Percentiles rank a stretch among this genome's conserved stretches.
Evolutionary conservation across 1,139 yeast genomes (phyloP).

Genomic region (Kazachstania sp.): DNA sequence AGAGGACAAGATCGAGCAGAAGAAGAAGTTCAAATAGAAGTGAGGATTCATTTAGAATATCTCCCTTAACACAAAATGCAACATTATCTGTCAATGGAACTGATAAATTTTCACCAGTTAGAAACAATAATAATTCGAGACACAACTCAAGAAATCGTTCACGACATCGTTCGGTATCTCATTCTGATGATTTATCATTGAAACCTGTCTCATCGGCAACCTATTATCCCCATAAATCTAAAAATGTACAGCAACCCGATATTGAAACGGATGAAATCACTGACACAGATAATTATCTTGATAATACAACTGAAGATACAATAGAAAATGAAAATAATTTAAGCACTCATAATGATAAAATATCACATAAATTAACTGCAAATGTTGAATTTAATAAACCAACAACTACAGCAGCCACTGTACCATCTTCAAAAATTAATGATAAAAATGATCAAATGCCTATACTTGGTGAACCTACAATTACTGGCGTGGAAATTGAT

Average conservation of each 20-base stretch:
- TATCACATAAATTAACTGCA: background rate
- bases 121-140: background rate
- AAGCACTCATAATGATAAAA: conserved; percentile 6
- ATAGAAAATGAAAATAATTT: conserved; percentile 1
- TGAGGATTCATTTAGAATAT: conserved; percentile 1
- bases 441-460: background rate
- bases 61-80: background rate
- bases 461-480: too few species aligned
- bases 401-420: too few species aligned
- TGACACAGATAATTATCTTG: conserved; percentile 9
- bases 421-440: background rate
- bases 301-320: background rate
- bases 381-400: background rate
- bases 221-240: conserved; percentile 51
- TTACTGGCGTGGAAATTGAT: background rate
- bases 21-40: background rate
- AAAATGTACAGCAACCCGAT: conserved; percentile 3
- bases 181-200: conserved; percentile 18
- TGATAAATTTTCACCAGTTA: background rate
- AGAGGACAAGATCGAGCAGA: background rate
- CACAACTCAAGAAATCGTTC: background rate
- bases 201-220: conserved; percentile 61
- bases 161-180: background rate
- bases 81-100: background rate
- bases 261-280: background rate